phyloP scores from a whole-genome alignment of 306 rosid species.

The Trifolium dubium region DNA sequence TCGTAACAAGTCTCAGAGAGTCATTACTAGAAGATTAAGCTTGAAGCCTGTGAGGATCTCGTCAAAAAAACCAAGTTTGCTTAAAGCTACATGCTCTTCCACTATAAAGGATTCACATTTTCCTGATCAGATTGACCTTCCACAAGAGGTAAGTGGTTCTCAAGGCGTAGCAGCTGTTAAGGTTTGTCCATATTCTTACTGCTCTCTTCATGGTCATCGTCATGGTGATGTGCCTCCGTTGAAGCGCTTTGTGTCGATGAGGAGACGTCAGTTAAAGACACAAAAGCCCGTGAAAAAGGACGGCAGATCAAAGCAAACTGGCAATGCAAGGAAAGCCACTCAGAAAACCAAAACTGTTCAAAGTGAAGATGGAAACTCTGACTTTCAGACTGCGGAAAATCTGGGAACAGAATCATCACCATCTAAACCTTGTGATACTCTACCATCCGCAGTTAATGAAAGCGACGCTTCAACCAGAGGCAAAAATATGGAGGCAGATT shows the following conservation, averaged over 20 bases:
- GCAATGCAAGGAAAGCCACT: constrained; percentile 53
- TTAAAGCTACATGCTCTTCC: constrained; percentile 80
- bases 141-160: constrained; percentile 54
- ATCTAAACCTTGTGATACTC: constrained; percentile 12
- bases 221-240: constrained; percentile 60
- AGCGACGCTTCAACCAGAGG: constrained; percentile 27
- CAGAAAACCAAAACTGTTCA: constrained; percentile 41
- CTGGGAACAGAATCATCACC: constrained; percentile 14
- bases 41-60: constrained; percentile 64
- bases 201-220: constrained; percentile 89
- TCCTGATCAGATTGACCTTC: constrained; percentile 43
- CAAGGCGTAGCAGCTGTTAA: constrained; percentile 45
- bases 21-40: constrained; percentile 57
- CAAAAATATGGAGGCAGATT: constrained; percentile 35
- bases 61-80: constrained; percentile 52
- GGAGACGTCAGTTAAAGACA: constrained; percentile 65
- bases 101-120: constrained; percentile 74
- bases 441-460: constrained; percentile 29
- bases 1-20: constrained; percentile 50
- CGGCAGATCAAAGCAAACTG: constrained; percentile 45
- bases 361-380: constrained; percentile 39
- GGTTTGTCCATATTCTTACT: constrained; percentile 75
- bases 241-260: constrained; percentile 69
- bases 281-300: constrained; percentile 52
- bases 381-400: constrained; percentile 35